Evolutionary conservation across 106 monocot species (phyloP).

Genomic region (Cymbidium sinense): DNA sequence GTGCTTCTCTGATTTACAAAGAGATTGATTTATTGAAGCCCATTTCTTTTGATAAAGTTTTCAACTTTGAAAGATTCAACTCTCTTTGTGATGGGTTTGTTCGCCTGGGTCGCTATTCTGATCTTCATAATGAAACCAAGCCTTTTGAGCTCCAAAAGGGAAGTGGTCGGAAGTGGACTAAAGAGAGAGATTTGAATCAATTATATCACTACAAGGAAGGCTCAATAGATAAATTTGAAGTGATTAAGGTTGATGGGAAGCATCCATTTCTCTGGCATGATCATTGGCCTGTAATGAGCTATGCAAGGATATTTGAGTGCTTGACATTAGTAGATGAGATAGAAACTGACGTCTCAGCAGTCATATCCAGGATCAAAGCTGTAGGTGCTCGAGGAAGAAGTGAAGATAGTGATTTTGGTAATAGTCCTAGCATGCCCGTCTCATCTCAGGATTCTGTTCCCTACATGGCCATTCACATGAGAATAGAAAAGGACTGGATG

Average conservation of each 20-base stretch:
- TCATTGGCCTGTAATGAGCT: constrained; percentile 84
- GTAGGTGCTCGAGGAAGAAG: constrained; percentile 17
- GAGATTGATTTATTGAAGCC: constrained; percentile 70
- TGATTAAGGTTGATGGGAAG: constrained; percentile 64
- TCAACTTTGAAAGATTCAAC: constrained; percentile 73
- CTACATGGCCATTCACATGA: constrained; percentile 91
- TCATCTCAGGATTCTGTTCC: constrained; percentile 14
- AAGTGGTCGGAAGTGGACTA: constrained; percentile 93
- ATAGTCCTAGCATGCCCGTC: background rate
- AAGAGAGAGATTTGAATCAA: constrained; percentile 71
- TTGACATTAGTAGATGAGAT: constrained; percentile 68
- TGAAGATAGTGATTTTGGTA: background rate
- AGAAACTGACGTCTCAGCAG: constrained; percentile 51
- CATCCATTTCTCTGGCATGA: constrained; percentile 96
- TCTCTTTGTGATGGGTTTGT: constrained; percentile 59
- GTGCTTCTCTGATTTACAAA: constrained; percentile 85
- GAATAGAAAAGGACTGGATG: constrained; percentile 98
- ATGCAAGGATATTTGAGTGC: constrained; percentile 74
- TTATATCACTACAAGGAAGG: constrained; percentile 32
- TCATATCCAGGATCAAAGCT: constrained; percentile 64
- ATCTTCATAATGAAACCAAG: constrained; percentile 40
- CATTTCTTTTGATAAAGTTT: constrained; percentile 70
- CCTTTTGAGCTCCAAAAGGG: constrained; percentile 69
- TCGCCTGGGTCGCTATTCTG: constrained; percentile 42
- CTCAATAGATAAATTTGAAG: constrained; percentile 36